phyloP scores from a whole-genome alignment of 352 stramenopile genomes.

The Globisporangium paroecandrum region DNA sequence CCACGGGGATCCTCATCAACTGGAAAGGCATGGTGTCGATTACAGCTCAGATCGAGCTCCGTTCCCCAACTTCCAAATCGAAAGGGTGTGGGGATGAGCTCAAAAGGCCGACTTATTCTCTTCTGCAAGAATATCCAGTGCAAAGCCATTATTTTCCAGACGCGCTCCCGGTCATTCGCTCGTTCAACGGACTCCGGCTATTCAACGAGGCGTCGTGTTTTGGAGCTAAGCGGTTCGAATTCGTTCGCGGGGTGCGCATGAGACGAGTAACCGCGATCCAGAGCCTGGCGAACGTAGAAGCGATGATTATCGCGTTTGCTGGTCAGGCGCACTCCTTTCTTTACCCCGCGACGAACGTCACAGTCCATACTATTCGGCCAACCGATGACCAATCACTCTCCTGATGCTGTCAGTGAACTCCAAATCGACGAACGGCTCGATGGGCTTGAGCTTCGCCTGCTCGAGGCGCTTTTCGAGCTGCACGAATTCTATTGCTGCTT shows the following conservation, averaged over 20 bases:
- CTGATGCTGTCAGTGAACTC: slow-evolving; percentile 21
- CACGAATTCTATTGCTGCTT: slow-evolving; percentile 28
- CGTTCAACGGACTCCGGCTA: slow-evolving; percentile 51
- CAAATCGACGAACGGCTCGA: slow-evolving; percentile 37
- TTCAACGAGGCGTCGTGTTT: slow-evolving; percentile 75
- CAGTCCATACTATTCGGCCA: slow-evolving; percentile 4
- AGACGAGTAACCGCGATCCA: slow-evolving; percentile 18
- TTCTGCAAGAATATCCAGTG: slow-evolving; percentile 29
- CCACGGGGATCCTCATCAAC: slow-evolving; percentile 26
- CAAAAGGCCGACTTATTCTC: neutral
- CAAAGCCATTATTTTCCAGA: slow-evolving; percentile 17
- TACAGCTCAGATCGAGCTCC: slow-evolving; percentile 15
- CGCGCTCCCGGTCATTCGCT: slow-evolving; percentile 36
- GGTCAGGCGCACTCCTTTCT: slow-evolving; percentile 32
- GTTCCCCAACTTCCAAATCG: neutral
- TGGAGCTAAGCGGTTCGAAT: slow-evolving; percentile 47
- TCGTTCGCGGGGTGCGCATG: slow-evolving; percentile 18
- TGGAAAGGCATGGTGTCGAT: slow-evolving; percentile 27
- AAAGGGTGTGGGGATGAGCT: neutral
- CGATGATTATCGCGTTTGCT: slow-evolving; percentile 32
- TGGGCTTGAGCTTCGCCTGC: slow-evolving; percentile 18
- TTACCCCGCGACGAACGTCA: slow-evolving; percentile 3
- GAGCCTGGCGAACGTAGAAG: slow-evolving; percentile 16
- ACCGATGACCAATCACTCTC: slow-evolving; percentile 10
- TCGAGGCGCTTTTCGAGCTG: slow-evolving; percentile 27